Evolutionary conservation across 2,329 filamentous ascomycete genomes (phyloP).

Genomic region (Alternaria viburni): DNA sequence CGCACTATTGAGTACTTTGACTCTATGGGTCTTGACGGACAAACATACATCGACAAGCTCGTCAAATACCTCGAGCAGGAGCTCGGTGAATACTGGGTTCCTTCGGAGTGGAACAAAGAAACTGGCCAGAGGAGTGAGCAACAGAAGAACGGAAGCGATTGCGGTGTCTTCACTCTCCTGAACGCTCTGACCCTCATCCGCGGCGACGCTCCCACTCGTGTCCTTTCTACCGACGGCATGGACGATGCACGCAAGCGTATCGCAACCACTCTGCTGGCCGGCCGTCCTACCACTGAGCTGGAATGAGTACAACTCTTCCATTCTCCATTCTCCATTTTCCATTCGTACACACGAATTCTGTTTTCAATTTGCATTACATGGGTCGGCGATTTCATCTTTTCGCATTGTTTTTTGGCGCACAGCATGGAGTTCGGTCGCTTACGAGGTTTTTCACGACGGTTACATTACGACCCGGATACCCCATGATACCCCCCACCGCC

Average conservation of each 20-base stretch:
- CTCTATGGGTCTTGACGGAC: slow-evolving; percentile 60
- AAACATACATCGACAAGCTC: slow-evolving; percentile 26
- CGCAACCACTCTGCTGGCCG: slow-evolving; percentile 69
- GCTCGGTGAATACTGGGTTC: slow-evolving; percentile 62
- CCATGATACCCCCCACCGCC: slow-evolving; percentile 12
- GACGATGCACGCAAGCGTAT: slow-evolving; percentile 66
- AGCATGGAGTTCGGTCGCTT: slow-evolving; percentile 19
- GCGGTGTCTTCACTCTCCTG: slow-evolving; percentile 77
- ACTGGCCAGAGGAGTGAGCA: slow-evolving; percentile 54
- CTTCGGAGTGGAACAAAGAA: slow-evolving; percentile 65
- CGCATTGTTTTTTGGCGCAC: slow-evolving; percentile 12
- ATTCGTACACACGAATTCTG: not conserved
- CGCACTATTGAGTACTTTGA: slow-evolving; percentile 72
- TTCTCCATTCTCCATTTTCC: not conserved
- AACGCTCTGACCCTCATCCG: slow-evolving; percentile 68
- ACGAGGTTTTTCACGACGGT: slow-evolving; percentile 13
- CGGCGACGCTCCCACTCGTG: slow-evolving; percentile 45
- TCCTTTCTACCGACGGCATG: slow-evolving; percentile 63
- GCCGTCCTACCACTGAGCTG: slow-evolving; percentile 39
- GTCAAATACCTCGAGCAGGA: slow-evolving; percentile 65
- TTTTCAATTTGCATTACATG: too few species aligned
- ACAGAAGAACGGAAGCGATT: slow-evolving; percentile 74
- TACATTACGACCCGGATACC: slow-evolving; percentile 20
- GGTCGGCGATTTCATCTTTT: not conserved
- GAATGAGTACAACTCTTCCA: slow-evolving; percentile 17